Percentiles rank a stretch among this genome's conserved stretches.
These are phyloP conservation scores for Staphylotrichum longicolle DNA, from an alignment of 495 filamentous ascomycete genomes.

Conservation along the genomic window DNA sequence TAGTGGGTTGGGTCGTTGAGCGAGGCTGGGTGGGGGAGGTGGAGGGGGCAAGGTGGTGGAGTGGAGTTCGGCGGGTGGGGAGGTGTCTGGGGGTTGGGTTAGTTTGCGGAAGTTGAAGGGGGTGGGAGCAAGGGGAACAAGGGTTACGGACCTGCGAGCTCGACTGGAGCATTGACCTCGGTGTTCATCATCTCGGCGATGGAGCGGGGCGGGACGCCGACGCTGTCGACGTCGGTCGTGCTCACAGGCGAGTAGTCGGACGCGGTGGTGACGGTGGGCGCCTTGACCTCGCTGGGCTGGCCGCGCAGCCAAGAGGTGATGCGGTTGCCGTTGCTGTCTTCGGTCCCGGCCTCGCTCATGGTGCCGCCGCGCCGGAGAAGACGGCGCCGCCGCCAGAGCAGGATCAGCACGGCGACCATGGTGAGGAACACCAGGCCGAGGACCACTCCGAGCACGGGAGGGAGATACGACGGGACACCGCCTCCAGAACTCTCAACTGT, in stretches of 20 bases:
- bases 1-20: conserved; percentile 26
- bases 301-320: conserved; percentile 48
- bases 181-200: conserved; percentile 42
- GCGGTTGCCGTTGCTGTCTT: conserved; percentile 40
- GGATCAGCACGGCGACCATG: conserved; percentile 48
- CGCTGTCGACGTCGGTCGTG: conserved; percentile 31
- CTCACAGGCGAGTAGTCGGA: conserved; percentile 35
- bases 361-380: conserved; percentile 33
- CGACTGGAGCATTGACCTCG: conserved; percentile 34
- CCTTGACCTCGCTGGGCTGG: conserved; percentile 40
- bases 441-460: conserved; percentile 65
- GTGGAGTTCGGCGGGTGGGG: conserved; percentile 37
- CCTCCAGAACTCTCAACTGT: conserved; percentile 21
- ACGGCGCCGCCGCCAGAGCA: conserved; percentile 56
- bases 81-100: conserved; percentile 32
- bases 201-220: conserved; percentile 16
- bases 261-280: conserved; percentile 45
- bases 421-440: conserved; percentile 60
- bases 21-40: conserved; percentile 32
- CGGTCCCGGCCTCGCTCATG: conserved; percentile 45
- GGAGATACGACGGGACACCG: conserved; percentile 59
- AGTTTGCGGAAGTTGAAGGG: neutral
- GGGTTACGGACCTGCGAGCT: conserved; percentile 41
- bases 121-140: too few species aligned
- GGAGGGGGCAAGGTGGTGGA: conserved; percentile 30